phyloP scores from a whole-genome alignment of 768 basidiomycete species.

The Brasilioporus rufonigricans region DNA sequence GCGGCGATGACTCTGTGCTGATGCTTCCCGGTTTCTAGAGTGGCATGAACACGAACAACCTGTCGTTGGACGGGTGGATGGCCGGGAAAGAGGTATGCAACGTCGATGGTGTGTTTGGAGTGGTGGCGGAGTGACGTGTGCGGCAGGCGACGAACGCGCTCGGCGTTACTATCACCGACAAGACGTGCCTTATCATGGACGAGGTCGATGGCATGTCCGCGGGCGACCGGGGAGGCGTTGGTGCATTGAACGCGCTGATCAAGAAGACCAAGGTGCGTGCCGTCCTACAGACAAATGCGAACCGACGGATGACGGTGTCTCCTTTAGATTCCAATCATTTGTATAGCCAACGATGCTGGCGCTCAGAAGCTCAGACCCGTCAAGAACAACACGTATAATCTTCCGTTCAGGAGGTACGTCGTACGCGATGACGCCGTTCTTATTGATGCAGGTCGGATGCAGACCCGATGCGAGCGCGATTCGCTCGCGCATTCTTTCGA shows the following conservation, averaged over 20 bases:
- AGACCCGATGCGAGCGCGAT: conserved; percentile 78
- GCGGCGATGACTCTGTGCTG: background rate
- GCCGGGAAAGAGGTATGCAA: conserved; percentile 53
- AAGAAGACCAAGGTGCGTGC: conserved; percentile 80
- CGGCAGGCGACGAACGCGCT: conserved; percentile 57
- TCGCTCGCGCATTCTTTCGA: conserved; percentile 84
- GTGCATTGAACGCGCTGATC: conserved; percentile 87
- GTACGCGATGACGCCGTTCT: background rate
- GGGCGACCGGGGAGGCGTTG: conserved; percentile 95
- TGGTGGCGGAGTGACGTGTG: background rate
- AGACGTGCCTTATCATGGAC: conserved; percentile 94
- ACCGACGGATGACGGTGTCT: background rate
- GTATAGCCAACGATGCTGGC: conserved; percentile 89
- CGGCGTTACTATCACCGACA: conserved; percentile 74
- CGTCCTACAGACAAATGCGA: too few species aligned
- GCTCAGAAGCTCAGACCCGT: conserved; percentile 94
- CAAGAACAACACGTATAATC: conserved; percentile 61
- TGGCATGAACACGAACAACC: conserved; percentile 87
- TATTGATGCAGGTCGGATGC: background rate
- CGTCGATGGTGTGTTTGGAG: conserved; percentile 3
- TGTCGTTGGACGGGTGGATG: conserved; percentile 85
- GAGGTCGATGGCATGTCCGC: conserved; percentile 99
- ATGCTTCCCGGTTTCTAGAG: conserved; percentile 44
- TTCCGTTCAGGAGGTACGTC: conserved; percentile 75
- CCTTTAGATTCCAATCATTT: conserved; percentile 87